phyloP scores from a whole-genome alignment of 257 asterid genomes.

The Scutellaria baicalensis region DNA sequence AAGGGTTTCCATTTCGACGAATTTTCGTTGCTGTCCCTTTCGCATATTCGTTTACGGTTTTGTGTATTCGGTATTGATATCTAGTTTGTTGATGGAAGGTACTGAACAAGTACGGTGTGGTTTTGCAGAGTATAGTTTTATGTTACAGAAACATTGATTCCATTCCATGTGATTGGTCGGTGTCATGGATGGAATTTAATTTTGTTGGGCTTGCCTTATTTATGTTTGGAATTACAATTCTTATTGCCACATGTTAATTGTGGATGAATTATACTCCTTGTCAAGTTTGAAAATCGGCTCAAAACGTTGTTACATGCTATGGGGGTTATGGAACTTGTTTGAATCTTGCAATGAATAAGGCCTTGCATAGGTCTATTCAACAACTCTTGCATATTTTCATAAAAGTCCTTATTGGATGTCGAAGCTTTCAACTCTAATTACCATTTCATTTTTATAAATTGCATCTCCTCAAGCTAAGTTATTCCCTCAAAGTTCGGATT shows the following conservation, averaged over 20 bases:
- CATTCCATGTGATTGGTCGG: not conserved
- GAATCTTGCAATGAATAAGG: too few relatives aligned
- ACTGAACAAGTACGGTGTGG: not conserved
- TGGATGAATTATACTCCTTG: too few relatives aligned
- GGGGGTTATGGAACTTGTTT: too few relatives aligned
- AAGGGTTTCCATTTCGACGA: not conserved
- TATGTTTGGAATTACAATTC: not conserved
- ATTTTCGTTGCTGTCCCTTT: not conserved
- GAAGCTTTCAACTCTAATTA: not conserved
- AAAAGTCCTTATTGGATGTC: not conserved
- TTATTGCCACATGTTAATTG: not conserved
- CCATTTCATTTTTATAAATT: not conserved
- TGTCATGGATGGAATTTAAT: not conserved
- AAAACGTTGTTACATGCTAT: too few relatives aligned
- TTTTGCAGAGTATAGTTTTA: not conserved
- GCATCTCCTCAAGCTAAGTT: not conserved
- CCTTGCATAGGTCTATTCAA: not conserved
- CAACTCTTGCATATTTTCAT: not conserved
- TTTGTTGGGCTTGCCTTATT: not conserved
- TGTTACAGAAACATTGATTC: not conserved
- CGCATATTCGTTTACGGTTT: not conserved
- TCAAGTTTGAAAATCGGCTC: too few relatives aligned
- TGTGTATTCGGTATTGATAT: not conserved
- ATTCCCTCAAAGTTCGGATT: not conserved
- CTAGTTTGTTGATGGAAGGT: not conserved